Base-by-base conservation (phyloP, 2,329 filamentous ascomycete genomes). In the Trichophyton benhamiae region DNA sequence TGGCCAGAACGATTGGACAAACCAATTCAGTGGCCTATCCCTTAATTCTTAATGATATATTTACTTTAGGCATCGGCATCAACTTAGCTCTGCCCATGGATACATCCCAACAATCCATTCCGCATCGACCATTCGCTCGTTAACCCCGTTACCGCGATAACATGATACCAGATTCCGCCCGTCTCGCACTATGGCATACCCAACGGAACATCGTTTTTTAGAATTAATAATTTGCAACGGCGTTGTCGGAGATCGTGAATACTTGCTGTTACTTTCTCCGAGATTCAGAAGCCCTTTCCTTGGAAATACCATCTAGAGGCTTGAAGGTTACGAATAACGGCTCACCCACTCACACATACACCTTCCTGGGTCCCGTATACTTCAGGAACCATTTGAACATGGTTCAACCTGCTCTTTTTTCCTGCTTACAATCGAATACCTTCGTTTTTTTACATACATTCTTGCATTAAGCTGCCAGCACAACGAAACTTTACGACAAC, bases 21-120 rank as follows among this genome's bases (percentile, higher is more conserved):
- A 77, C 60, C 74, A 80, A 4, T 89, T 89, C 71, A 87, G 90
- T 71, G 83, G 87, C 8, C 76, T 91, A 17, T 91, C 87, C 1
- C 80, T 91, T 65, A 87, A 87, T 69, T 82, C 83, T 65, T 78
- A 59, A 58, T 27, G 49, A 30, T 30, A 33, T 30, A 55, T 13
- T 27, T 53, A 53, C 22, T 27, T 27, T 9, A 4, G 33, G n/a
- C 15, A 9, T 36, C 7, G 15, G 33, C n/a, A 52, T 52, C 20
- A 22, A 22, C 46, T 25, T 52, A 52, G 22, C 22, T 11, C 2
- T 22, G 46, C 1, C 9, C 11, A 38, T 38, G 33, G 33, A 13
- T 38, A 13, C 3, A 27, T n/a, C 20, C 33, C 20, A 36, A 33
- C 52, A 20, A 55, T 55, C 33, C 30, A 20, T 36, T 13, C n/a